Conservation (phyloP, 2,329 filamentous ascomycete species). For the Colletotrichum lupini region DNA sequence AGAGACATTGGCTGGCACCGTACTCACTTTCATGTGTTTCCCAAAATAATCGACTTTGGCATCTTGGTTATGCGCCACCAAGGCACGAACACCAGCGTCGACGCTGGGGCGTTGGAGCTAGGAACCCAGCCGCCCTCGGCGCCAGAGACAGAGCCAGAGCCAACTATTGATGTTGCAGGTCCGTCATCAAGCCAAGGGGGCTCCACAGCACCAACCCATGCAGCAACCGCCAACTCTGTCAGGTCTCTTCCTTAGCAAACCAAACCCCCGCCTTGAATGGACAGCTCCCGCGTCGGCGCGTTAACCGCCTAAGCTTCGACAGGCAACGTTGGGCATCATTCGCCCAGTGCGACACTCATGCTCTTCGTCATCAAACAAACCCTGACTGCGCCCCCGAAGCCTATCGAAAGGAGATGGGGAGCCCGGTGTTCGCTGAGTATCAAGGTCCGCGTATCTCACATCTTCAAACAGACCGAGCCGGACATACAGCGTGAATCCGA, state of each 20-base stretch:
- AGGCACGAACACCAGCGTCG: neutral
- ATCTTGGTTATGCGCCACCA: neutral
- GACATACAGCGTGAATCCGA: neutral
- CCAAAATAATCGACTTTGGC: neutral
- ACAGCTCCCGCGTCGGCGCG: conserved; percentile 1
- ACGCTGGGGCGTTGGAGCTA: conserved; percentile 17
- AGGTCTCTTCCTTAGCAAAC: neutral
- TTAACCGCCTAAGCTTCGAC: neutral
- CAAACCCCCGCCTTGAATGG: conserved; percentile 9
- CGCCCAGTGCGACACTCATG: neutral
- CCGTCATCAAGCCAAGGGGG: neutral
- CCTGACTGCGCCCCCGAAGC: neutral
- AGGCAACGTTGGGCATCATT: conserved; percentile 1
- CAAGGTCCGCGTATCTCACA: no score
- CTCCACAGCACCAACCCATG: conserved; percentile 4
- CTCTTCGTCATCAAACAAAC: neutral
- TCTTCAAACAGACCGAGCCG: neutral
- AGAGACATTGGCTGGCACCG: neutral
- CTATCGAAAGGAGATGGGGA: neutral
- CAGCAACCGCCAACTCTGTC: neutral
- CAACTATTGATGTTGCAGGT: conserved; percentile 22
- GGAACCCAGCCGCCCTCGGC: neutral
- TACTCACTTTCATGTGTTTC: neutral
- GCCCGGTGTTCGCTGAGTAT: no score
- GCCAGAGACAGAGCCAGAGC: conserved; percentile 5